Evolutionary conservation across 768 basidiomycete species (phyloP).

Genomic region (Cystofilobasidium bisporidii): DNA sequence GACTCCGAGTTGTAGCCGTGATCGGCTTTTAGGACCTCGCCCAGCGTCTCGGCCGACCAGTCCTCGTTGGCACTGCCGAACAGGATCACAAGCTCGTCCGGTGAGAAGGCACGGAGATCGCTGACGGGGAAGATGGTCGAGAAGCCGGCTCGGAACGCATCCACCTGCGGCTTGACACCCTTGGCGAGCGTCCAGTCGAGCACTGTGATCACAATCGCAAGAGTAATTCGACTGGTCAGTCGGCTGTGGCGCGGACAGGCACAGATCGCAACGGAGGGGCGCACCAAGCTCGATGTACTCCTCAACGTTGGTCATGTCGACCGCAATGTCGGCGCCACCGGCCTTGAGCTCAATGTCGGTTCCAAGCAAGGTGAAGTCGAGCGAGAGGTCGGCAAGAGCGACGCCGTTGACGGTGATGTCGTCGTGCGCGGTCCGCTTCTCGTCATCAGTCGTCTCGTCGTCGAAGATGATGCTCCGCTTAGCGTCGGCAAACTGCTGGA

Average conservation of each 20-base stretch:
- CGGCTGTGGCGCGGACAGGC: background rate
- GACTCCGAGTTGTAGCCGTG: constrained; percentile 97
- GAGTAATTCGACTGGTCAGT: background rate
- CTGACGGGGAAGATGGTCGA: constrained; percentile 80
- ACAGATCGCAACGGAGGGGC: background rate
- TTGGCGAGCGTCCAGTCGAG: constrained; percentile 78
- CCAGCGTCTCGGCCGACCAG: constrained; percentile 57
- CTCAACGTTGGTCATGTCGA: constrained; percentile 77
- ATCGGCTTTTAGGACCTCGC: constrained; percentile 87
- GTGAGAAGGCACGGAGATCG: constrained; percentile 83
- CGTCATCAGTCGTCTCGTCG: constrained; percentile 30
- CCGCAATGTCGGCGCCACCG: constrained; percentile 64
- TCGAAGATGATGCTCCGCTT: constrained; percentile 29
- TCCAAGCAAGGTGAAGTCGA: constrained; percentile 95
- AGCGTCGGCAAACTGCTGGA: constrained; percentile 49
- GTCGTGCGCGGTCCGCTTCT: constrained; percentile 35
- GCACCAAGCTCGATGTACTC: constrained; percentile 64
- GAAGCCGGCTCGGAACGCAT: constrained; percentile 65
- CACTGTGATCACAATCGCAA: constrained; percentile 42
- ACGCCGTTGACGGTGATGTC: constrained; percentile 53
- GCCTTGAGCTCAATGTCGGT: constrained; percentile 83
- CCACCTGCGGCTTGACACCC: constrained; percentile 66
- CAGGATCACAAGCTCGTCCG: constrained; percentile 88
- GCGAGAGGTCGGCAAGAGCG: constrained; percentile 71
- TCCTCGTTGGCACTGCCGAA: constrained; percentile 98